Conservation (phyloP, 192 early-diverging fungal genomes). For the Mortierella claussenii region DNA sequence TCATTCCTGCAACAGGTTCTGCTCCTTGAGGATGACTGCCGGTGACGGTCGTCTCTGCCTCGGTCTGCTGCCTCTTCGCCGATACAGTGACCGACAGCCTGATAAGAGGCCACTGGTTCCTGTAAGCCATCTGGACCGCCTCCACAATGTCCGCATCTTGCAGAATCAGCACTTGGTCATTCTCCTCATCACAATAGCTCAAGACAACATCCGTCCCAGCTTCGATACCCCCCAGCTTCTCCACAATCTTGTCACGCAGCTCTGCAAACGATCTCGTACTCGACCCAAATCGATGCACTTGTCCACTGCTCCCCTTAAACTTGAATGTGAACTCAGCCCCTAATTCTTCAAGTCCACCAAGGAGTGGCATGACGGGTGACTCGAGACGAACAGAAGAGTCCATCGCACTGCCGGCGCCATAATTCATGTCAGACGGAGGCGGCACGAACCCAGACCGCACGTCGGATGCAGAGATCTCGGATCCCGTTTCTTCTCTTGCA, state of each 20-base stretch:
- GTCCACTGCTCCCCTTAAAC: slow-evolving; percentile 64
- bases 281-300: slow-evolving; percentile 75
- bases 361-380: slow-evolving; percentile 10
- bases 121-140: slow-evolving; percentile 78
- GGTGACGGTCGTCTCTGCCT: background rate
- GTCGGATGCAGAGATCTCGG: slow-evolving; percentile 48
- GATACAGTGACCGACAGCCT: slow-evolving; percentile 38
- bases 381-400: slow-evolving; percentile 23
- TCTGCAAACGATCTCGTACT: slow-evolving; percentile 59
- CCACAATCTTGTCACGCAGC: slow-evolving; percentile 63
- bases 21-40: background rate
- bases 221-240: slow-evolving; percentile 61
- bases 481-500: slow-evolving; percentile 48
- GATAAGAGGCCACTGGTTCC: slow-evolving; percentile 42
- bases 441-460: slow-evolving; percentile 16
- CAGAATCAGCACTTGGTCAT: slow-evolving; percentile 80
- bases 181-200: slow-evolving; percentile 90
- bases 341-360: slow-evolving; percentile 24
- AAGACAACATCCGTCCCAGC: slow-evolving; percentile 25
- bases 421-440: slow-evolving; percentile 34
- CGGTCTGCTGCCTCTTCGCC: slow-evolving; percentile 7
- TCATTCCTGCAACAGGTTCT: slow-evolving; percentile 10
- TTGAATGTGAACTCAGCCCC: slow-evolving; percentile 68
- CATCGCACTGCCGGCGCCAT: slow-evolving; percentile 24
- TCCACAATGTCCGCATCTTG: slow-evolving; percentile 81